Evolutionary conservation across 1,284 basidiomycete species (phyloP), one percentile per base, ranked within the genome.

Genomic region (Athelia psychrophila): DNA sequence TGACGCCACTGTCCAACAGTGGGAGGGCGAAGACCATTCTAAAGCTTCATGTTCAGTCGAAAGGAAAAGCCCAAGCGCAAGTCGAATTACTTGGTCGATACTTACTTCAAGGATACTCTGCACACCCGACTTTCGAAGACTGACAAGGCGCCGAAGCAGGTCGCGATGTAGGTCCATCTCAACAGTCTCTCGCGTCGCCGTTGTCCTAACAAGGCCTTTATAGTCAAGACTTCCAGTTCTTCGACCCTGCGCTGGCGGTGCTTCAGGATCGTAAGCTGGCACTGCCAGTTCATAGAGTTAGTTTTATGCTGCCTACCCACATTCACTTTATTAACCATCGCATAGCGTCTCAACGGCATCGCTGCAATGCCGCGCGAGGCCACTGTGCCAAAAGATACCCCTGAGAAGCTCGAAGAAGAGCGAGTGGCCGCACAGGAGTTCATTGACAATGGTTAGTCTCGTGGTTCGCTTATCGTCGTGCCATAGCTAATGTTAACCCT

Each of bases 221-320:
- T 59, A 95, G 93, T 58, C 88, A 96, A 73, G 96, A 98, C 67
- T 98, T 95, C 79, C 96, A 98, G 65, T 99, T 99, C 79, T 98
- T 93, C 75, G 91, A 95, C 2, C 81, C 86, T 0, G 79, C 88
- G 46, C 74, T 99, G 9, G 79, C 84, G 10, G 88, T 88, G 62
- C 74, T 98, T 44, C 95, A 98, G 66, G 92, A 97, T 61, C 83
- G 88, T 52, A 97, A 98, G 68, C 74, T 88, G 27, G 87, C 89
- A 4, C 74, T 88, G 27, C 87, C 89, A 4, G 89, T 87, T 19
- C 87, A 88, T 69, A 88, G 89, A 74, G 91, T 87, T 49, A 49
- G n/a, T 9, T n/a, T 16, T 6, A 8, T 18, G 5, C 6, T 22
- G 6, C n/a, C n/a, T n/a, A 16, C 38, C 6, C 9, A 9, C n/a